Evolutionary conservation across 75 land plant genomes (phyloP).

Genomic region (Pinus albicaulis): DNA sequence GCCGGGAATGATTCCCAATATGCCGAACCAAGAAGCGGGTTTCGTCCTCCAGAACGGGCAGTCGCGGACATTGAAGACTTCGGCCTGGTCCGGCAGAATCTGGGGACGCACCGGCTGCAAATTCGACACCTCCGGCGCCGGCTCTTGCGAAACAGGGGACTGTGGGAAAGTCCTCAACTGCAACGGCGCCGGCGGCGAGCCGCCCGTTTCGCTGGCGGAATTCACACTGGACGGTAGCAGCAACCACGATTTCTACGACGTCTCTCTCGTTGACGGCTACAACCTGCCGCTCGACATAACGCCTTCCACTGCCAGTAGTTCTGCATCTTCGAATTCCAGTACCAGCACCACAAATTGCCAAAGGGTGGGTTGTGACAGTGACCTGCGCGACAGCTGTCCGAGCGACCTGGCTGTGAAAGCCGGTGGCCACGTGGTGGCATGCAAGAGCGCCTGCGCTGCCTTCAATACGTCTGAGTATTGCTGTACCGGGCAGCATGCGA

Average conservation of each 20-base stretch:
- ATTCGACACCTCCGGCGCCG: slow-evolving; percentile 35
- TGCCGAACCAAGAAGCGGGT: slow-evolving; percentile 38
- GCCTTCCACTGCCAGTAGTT: too few relatives aligned
- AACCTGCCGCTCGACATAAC: slow-evolving; percentile 36
- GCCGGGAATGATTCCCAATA: slow-evolving; percentile 49
- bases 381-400: slow-evolving; percentile 37
- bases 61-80: slow-evolving; percentile 21
- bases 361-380: slow-evolving; percentile 15
- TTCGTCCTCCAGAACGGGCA: slow-evolving; percentile 40
- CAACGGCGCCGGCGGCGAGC: slow-evolving; percentile 41
- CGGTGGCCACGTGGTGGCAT: slow-evolving; percentile 29
- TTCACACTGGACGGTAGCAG: slow-evolving; percentile 58
- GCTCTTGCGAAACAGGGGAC: slow-evolving; percentile 51
- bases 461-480: slow-evolving; percentile 42
- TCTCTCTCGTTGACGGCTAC: slow-evolving; percentile 62
- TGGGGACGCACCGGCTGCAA: slow-evolving; percentile 79
- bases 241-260: slow-evolving; percentile 57
- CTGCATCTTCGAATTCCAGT: neutral
- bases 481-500: slow-evolving; percentile 39
- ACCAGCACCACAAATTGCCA: slow-evolving; percentile 6
- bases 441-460: slow-evolving; percentile 45
- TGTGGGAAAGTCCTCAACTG: slow-evolving; percentile 37
- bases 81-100: slow-evolving; percentile 59
- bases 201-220: slow-evolving; percentile 74
- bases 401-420: slow-evolving; percentile 21